Conservation (phyloP, 148 eudicot species). For the Rhododendron mucronatum region DNA sequence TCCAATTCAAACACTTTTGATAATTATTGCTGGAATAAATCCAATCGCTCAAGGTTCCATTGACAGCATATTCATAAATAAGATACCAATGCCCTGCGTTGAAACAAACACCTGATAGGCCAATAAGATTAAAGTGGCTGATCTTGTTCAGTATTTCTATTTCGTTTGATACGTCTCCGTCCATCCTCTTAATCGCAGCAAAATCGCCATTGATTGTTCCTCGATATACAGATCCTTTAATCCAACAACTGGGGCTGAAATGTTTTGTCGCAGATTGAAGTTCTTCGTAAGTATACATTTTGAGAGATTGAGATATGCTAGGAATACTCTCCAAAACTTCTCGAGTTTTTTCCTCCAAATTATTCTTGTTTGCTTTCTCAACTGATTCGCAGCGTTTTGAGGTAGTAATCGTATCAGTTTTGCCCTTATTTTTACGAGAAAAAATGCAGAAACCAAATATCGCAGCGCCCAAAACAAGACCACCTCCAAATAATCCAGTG, state of each 20-base stretch:
- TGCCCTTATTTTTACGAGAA: constrained; percentile 26
- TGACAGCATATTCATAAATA: constrained; percentile 74
- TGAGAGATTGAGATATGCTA: constrained; percentile 62
- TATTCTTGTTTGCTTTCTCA: constrained; percentile 46
- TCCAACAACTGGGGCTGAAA: constrained; percentile 52
- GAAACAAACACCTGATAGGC: constrained; percentile 70
- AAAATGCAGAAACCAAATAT: constrained; percentile 26
- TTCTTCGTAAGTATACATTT: constrained; percentile 56
- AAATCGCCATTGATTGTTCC: constrained; percentile 72
- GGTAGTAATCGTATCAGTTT: constrained; percentile 21
- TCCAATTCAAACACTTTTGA: constrained; percentile 59
- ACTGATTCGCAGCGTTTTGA: constrained; percentile 54
- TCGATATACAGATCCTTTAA: constrained; percentile 75
- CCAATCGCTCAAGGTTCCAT: constrained; percentile 78
- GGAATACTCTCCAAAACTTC: constrained; percentile 66
- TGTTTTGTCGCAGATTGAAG: constrained; percentile 64
- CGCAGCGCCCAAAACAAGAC: constrained; percentile 19
- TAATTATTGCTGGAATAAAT: constrained; percentile 30
- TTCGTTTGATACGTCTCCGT: constrained; percentile 74
- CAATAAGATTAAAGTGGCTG: constrained; percentile 72
- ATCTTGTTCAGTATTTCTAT: constrained; percentile 62
- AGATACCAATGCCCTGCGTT: constrained; percentile 75
- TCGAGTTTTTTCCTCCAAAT: constrained; percentile 38
- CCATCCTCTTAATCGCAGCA: constrained; percentile 71
- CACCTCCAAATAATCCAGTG: constrained; percentile 53